Evolutionary conservation across 164 flowering plant genomes (phyloP).

Genomic region (Annona squamosa): DNA sequence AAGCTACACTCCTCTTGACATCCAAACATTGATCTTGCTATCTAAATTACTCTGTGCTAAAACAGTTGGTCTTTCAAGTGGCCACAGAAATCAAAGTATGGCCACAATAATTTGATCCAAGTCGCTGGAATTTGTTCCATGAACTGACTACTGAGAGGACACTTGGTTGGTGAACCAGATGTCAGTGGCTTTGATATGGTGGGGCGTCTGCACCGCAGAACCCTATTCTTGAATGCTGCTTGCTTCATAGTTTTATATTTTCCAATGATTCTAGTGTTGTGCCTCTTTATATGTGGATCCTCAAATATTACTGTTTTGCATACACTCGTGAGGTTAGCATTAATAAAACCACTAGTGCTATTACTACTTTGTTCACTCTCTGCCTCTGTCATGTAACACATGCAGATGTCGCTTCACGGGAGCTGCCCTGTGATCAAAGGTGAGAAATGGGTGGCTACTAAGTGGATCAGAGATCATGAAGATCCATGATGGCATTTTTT

Average conservation of each 20-base stretch:
- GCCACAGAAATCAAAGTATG: too few relatives aligned
- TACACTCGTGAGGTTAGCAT: background rate
- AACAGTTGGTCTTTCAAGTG: too few relatives aligned
- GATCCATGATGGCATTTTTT: background rate
- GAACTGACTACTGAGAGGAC: background rate
- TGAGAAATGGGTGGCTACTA: constrained; percentile 98
- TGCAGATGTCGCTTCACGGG: constrained; percentile 90
- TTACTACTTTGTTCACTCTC: background rate
- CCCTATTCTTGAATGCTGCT: background rate
- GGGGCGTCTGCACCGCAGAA: background rate
- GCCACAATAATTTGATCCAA: too few relatives aligned
- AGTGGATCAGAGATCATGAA: constrained; percentile 80
- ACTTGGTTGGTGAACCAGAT: background rate
- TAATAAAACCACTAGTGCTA: background rate
- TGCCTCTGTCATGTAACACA: background rate
- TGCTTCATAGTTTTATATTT: background rate
- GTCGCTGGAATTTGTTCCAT: background rate
- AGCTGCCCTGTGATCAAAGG: constrained; percentile 93
- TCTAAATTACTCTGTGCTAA: too few relatives aligned
- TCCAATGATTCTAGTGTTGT: background rate
- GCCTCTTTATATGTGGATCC: too few relatives aligned
- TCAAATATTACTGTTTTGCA: background rate
- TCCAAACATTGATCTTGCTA: too few relatives aligned
- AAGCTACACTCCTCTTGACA: too few relatives aligned
- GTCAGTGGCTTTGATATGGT: background rate